A percentile compares a stretch with the other conserved stretches of the same genome.
phyloP scores from a whole-genome alignment of 805 yeast genomes.

The Henningerozyma blattae region DNA sequence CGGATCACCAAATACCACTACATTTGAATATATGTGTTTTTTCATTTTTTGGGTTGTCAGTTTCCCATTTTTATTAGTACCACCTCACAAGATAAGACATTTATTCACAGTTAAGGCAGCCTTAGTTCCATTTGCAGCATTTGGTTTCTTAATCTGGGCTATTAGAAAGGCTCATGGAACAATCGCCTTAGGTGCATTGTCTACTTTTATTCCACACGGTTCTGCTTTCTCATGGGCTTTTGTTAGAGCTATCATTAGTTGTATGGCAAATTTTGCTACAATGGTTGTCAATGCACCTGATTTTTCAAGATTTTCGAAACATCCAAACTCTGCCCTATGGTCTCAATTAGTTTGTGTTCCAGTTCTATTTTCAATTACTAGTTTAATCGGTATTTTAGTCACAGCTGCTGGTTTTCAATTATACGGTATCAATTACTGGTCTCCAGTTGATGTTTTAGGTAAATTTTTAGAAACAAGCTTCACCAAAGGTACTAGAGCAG shows the following conservation, averaged over 20 bases:
- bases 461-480: constrained; percentile 27
- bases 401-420: constrained; percentile 49
- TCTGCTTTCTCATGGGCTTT: constrained; percentile 49
- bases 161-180: constrained; percentile 62
- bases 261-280: constrained; percentile 71
- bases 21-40: constrained; percentile 62
- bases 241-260: constrained; percentile 57
- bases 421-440: constrained; percentile 33
- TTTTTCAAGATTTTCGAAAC: constrained; percentile 61
- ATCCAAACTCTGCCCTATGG: constrained; percentile 32
- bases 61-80: constrained; percentile 69
- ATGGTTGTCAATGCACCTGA: constrained; percentile 75
- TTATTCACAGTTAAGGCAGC: constrained; percentile 73
- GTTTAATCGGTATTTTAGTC: constrained; percentile 68
- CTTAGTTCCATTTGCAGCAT: constrained; percentile 71
- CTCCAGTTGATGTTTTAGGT: constrained; percentile 47
- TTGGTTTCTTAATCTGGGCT: constrained; percentile 78
- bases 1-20: constrained; percentile 47
- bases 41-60: constrained; percentile 75
- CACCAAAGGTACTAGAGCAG: constrained; percentile 48
- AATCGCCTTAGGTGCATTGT: constrained; percentile 18
- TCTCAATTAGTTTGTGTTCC: constrained; percentile 56
- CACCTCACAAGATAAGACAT: constrained; percentile 74
- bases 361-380: constrained; percentile 57
- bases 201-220: constrained; percentile 12